phyloP scores from a whole-genome alignment of 1,284 basidiomycete genomes.

The Trichosporon sp. region DNA sequence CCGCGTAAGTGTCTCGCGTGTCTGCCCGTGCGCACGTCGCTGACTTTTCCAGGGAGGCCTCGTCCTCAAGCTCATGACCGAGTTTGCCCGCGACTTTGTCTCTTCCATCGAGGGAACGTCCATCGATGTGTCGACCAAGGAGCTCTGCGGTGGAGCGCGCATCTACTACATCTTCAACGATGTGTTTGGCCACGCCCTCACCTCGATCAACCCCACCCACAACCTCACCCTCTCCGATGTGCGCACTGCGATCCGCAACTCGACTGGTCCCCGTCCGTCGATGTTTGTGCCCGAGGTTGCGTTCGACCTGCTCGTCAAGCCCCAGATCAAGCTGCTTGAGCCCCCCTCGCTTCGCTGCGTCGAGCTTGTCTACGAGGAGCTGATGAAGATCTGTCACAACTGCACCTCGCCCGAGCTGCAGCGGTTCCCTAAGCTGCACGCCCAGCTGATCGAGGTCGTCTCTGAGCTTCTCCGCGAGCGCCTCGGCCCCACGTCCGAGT shows the following conservation, averaged over 20 bases:
- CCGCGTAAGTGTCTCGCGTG: slow-evolving; percentile 53
- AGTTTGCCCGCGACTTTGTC: slow-evolving; percentile 96
- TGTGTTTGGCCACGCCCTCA: slow-evolving; percentile 88
- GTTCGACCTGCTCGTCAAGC: slow-evolving; percentile 95
- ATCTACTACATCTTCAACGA: slow-evolving; percentile 99
- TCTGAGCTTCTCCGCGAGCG: slow-evolving; percentile 93
- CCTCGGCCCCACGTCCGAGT: slow-evolving; percentile 91
- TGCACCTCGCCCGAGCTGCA: slow-evolving; percentile 92
- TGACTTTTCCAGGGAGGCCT: slow-evolving; percentile 66
- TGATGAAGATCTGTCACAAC: slow-evolving; percentile 99
- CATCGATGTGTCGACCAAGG: slow-evolving; percentile 94
- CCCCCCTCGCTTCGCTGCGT: slow-evolving; percentile 91
- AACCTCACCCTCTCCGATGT: slow-evolving; percentile 94
- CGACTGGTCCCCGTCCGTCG: slow-evolving; percentile 92
- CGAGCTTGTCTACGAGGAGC: slow-evolving; percentile 96
- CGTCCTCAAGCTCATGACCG: slow-evolving; percentile 94
- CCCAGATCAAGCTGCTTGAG: slow-evolving; percentile 95
- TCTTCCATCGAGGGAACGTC: slow-evolving; percentile 98
- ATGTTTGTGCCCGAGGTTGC: slow-evolving; percentile 96
- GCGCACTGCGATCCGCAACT: slow-evolving; percentile 96
- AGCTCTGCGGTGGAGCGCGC: slow-evolving; percentile 93
- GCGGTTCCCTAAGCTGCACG: slow-evolving; percentile 88
- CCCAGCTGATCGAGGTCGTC: slow-evolving; percentile 94
- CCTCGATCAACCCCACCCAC: slow-evolving; percentile 82
- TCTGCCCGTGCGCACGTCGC: background rate